Conservation (phyloP, 2,329 filamentous ascomycete genomes). For the Pseudopithomyces maydicus region DNA sequence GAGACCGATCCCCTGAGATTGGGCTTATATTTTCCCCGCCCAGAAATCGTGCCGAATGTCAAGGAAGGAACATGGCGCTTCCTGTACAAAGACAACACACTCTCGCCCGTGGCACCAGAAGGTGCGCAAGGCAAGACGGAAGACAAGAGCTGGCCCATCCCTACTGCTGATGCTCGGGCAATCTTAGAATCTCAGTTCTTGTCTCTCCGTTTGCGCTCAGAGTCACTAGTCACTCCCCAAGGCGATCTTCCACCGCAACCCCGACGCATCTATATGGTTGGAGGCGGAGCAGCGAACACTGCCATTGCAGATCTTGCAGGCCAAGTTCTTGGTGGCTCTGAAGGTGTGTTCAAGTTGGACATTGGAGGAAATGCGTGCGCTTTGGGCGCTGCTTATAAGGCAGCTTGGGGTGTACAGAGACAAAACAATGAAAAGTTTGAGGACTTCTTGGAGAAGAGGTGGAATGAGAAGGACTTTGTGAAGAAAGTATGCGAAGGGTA, state of each 20-base stretch:
- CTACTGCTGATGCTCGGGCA: slow-evolving; percentile 73
- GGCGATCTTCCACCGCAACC: slow-evolving; percentile 77
- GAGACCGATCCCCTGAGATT: slow-evolving; percentile 71
- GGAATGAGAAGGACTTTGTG: slow-evolving; percentile 84
- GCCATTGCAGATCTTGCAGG: slow-evolving; percentile 86
- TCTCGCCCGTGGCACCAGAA: slow-evolving; percentile 47
- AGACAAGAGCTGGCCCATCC: slow-evolving; percentile 55
- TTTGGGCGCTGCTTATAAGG: slow-evolving; percentile 92
- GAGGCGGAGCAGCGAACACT: slow-evolving; percentile 86
- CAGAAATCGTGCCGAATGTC: slow-evolving; percentile 94
- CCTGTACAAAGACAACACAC: slow-evolving; percentile 59
- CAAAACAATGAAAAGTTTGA: slow-evolving; percentile 76
- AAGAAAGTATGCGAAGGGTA: slow-evolving; percentile 85
- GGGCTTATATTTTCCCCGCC: slow-evolving; percentile 92
- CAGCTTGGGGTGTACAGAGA: slow-evolving; percentile 86
- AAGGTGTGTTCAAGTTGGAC: slow-evolving; percentile 91
- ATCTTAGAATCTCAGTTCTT: slow-evolving; percentile 97
- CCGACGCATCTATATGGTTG: slow-evolving; percentile 89
- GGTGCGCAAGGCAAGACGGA: slow-evolving; percentile 52
- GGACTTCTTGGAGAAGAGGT: slow-evolving; percentile 79
- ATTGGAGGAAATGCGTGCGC: slow-evolving; percentile 96
- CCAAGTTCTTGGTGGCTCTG: slow-evolving; percentile 83
- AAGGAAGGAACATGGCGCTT: slow-evolving; percentile 86
- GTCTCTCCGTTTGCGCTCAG: slow-evolving; percentile 84
- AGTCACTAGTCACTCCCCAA: slow-evolving; percentile 68